Evolutionary conservation across 352 stramenopile species (phyloP).

Genomic region (Phytopythium helicoides): DNA sequence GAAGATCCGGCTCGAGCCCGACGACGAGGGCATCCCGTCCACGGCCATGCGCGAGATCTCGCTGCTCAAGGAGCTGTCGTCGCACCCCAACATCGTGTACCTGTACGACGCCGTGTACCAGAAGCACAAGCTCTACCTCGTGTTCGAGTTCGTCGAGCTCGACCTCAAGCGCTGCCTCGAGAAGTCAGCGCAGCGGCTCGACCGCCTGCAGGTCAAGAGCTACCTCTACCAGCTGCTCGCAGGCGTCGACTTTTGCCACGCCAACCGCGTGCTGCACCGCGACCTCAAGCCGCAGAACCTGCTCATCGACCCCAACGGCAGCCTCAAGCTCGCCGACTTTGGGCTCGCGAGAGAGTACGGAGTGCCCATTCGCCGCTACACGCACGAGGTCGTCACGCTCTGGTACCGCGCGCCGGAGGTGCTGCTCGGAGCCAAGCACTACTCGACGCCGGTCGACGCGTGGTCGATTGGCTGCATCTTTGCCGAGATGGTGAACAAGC

Average conservation of each 20-base stretch:
- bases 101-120: conserved; percentile 84
- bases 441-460: conserved; percentile 92
- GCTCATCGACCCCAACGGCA: conserved; percentile 84
- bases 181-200: conserved; percentile 89
- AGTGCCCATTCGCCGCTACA: conserved; percentile 89
- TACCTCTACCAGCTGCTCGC: conserved; percentile 81
- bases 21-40: conserved; percentile 97
- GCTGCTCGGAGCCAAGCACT: conserved; percentile 92
- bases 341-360: conserved; percentile 88
- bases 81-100: conserved; percentile 94
- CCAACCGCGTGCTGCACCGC: conserved; percentile 95
- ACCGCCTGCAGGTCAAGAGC: conserved; percentile 80
- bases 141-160: conserved; percentile 88
- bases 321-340: conserved; percentile 93
- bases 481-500: conserved; percentile 92
- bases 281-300: conserved; percentile 99
- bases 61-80: conserved; percentile 91
- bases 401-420: conserved; percentile 97
- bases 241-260: conserved; percentile 94
- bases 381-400: conserved; percentile 94
- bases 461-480: conserved; percentile 95
- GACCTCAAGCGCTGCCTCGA: conserved; percentile 90
- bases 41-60: conserved; percentile 98
- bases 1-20: conserved; percentile 86
- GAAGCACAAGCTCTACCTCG: conserved; percentile 85